Conservation (phyloP, 2,329 filamentous ascomycete species). For the Cordyceps militaris region DNA sequence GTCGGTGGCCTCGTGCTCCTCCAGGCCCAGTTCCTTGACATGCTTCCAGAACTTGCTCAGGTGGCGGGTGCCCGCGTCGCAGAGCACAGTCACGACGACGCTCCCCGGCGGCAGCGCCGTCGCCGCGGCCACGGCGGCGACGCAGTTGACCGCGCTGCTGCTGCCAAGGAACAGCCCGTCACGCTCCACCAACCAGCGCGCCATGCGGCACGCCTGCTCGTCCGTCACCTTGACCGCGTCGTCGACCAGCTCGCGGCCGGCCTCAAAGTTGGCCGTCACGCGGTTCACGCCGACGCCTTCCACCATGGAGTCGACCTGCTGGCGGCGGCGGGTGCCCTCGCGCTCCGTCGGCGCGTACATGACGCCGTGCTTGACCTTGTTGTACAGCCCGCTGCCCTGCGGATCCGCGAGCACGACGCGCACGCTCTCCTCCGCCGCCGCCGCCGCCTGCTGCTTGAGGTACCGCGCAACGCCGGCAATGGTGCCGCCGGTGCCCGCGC, state of each 20-base stretch:
- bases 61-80: slow-evolving; percentile 76
- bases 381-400: slow-evolving; percentile 87
- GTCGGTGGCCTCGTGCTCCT: slow-evolving; percentile 45
- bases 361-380: slow-evolving; percentile 85
- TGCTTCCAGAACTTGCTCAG: slow-evolving; percentile 79
- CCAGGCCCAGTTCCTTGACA: slow-evolving; percentile 60
- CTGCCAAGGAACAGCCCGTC: slow-evolving; percentile 94
- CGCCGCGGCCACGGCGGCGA: slow-evolving; percentile 65
- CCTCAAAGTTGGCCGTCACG: slow-evolving; percentile 88
- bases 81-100: slow-evolving; percentile 73
- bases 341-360: slow-evolving; percentile 88
- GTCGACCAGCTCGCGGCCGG: slow-evolving; percentile 76
- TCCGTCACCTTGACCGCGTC: slow-evolving; percentile 87
- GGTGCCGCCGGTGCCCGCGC: slow-evolving; percentile 91
- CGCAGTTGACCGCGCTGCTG: slow-evolving; percentile 94
- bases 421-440: slow-evolving; percentile 37
- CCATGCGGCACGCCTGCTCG: slow-evolving; percentile 84
- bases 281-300: slow-evolving; percentile 95
- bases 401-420: slow-evolving; percentile 84
- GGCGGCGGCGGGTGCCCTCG: slow-evolving; percentile 81
- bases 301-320: slow-evolving; percentile 92
- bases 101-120: slow-evolving; percentile 54
- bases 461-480: slow-evolving; percentile 79
- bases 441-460: slow-evolving; percentile 57
- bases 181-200: slow-evolving; percentile 90